Evolutionary conservation across 2,329 filamentous ascomycete species (phyloP).

Genomic region (Diaporthe eres): DNA sequence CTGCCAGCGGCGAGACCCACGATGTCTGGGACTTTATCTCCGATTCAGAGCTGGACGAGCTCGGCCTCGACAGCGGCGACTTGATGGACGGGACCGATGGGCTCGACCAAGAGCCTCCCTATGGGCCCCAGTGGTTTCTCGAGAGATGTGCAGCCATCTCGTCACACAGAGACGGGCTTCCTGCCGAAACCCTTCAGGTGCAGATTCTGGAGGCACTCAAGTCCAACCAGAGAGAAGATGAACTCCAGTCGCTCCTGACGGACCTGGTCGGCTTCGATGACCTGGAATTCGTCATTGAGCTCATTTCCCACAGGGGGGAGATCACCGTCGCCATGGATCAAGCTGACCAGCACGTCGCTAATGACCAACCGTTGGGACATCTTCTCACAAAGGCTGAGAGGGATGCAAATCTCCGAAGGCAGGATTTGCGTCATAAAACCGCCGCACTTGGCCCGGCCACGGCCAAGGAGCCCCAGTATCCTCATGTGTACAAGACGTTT

Average conservation of each 20-base stretch:
- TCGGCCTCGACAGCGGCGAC: conserved; percentile 59
- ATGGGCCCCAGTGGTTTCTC: conserved; percentile 79
- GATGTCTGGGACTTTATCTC: conserved; percentile 96
- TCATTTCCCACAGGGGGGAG: conserved; percentile 83
- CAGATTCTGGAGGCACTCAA: conserved; percentile 83
- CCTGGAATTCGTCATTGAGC: conserved; percentile 90
- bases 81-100: conserved; percentile 54
- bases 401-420: conserved; percentile 80
- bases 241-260: conserved; percentile 90
- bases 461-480: conserved; percentile 83
- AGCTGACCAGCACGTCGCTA: conserved; percentile 49
- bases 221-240: conserved; percentile 80
- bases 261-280: conserved; percentile 95
- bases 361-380: conserved; percentile 54
- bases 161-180: conserved; percentile 74
- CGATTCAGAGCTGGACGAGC: conserved; percentile 77
- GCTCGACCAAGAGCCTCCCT: conserved; percentile 50
- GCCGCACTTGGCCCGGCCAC: conserved; percentile 79
- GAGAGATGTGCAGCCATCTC: conserved; percentile 78
- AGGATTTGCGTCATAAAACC: conserved; percentile 88
- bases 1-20: conserved; percentile 73
- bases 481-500: conserved; percentile 91
- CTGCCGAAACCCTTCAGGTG: conserved; percentile 78
- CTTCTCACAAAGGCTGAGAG: conserved; percentile 84
- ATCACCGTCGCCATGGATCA: conserved; percentile 65